Conservation (phyloP, 208 protist genomes). For the Acanthamoeba healyi region DNA sequence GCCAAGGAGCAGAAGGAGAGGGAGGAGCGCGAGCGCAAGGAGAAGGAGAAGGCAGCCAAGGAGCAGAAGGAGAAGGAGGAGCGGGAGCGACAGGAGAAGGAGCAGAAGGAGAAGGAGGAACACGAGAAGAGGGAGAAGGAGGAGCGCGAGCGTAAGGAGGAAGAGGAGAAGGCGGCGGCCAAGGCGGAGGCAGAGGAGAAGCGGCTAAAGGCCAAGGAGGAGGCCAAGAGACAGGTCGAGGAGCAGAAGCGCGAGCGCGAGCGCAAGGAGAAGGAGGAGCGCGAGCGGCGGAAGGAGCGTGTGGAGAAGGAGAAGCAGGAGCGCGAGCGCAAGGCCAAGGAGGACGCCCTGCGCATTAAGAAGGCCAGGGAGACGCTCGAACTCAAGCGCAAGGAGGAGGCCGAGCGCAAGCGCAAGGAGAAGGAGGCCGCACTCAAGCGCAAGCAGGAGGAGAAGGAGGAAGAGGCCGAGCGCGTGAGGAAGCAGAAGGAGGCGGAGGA, state of each 20-base stretch:
- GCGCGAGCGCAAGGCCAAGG: not conserved
- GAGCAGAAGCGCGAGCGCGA: not conserved
- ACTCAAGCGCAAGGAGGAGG: not conserved
- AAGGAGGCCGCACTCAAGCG: not conserved
- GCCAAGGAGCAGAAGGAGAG: not conserved
- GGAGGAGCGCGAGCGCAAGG: not conserved
- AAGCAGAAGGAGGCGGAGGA: not conserved
- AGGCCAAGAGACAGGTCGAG: not conserved
- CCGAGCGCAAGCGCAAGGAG: not conserved
- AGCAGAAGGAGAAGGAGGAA: not conserved
- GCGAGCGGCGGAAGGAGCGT: no score
- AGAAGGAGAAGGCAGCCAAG: not conserved
- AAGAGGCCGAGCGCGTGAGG: not conserved
- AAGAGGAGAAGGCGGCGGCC: not conserved
- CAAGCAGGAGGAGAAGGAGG: not conserved
- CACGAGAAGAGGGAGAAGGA: not conserved
- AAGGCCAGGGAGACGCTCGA: not conserved
- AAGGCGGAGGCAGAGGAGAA: not conserved
- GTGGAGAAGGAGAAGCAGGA: not conserved
- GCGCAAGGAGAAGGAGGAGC: not conserved
- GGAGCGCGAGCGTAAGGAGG: not conserved
- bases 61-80: not conserved
- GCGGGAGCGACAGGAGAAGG: not conserved
- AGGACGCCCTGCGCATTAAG: not conserved
- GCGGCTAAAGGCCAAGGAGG: not conserved